Percentiles rank a stretch among this genome's conserved stretches.
Evolutionary conservation across 345 rosid species (phyloP).

Genomic region (Odontarrhena argentea): DNA sequence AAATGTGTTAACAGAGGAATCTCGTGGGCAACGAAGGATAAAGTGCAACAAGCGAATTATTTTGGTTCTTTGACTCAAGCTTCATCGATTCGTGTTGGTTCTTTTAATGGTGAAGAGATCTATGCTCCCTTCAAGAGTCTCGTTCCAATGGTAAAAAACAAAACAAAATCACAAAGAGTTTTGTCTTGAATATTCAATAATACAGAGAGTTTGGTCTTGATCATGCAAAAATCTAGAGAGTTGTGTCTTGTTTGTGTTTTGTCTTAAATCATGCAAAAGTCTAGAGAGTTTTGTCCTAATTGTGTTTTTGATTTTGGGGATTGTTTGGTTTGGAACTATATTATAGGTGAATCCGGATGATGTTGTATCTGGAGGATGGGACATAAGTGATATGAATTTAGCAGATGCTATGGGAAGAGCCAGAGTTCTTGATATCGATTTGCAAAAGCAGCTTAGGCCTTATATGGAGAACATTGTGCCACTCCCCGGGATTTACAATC

Average conservation of each 20-base stretch:
- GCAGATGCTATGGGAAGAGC: slow-evolving; percentile 99
- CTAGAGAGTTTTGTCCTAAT: too few relatives aligned
- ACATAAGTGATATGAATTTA: slow-evolving; percentile 92
- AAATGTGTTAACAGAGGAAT: slow-evolving; percentile 59
- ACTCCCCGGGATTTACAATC: slow-evolving; percentile 87
- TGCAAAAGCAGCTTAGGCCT: slow-evolving; percentile 92
- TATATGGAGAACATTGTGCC: slow-evolving; percentile 95
- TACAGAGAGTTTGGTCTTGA: too few relatives aligned
- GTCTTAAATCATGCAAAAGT: too few relatives aligned
- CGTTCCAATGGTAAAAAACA: slow-evolving; percentile 66
- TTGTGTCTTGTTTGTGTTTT: too few relatives aligned
- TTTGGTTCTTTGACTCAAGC: slow-evolving; percentile 97
- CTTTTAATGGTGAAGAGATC: slow-evolving; percentile 97
- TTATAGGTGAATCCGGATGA: slow-evolving; percentile 69
- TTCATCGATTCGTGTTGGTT: slow-evolving; percentile 84
- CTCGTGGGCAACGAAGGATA: slow-evolving; percentile 99
- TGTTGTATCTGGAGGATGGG: slow-evolving; percentile 98
- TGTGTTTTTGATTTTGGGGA: not conserved
- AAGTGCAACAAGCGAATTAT: slow-evolving; percentile 94
- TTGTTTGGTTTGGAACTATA: not conserved
- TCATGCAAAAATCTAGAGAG: too few relatives aligned
- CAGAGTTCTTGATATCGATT: slow-evolving; percentile 83
- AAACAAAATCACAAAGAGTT: too few relatives aligned
- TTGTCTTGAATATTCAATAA: too few relatives aligned
- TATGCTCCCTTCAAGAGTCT: slow-evolving; percentile 99